Conservation (phyloP, 2,329 filamentous ascomycete species). For the Microcyclospora tardicrescens region DNA sequence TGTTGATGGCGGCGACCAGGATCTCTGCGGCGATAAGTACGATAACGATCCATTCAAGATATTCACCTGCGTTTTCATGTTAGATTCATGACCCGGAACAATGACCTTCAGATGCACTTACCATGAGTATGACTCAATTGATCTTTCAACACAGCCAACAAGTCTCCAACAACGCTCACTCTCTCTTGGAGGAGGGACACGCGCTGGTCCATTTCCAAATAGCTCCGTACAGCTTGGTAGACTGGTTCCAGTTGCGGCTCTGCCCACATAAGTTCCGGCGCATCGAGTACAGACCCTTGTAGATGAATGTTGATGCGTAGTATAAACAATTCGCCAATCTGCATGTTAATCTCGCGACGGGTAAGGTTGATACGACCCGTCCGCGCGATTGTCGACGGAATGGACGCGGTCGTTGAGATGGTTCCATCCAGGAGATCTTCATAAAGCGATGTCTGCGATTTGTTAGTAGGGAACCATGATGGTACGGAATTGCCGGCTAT, state of each 20-base stretch:
- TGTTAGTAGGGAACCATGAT: no score
- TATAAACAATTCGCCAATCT: constrained; percentile 97
- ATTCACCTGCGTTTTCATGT: constrained; percentile 24
- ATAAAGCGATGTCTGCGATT: constrained; percentile 70
- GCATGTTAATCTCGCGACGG: constrained; percentile 92
- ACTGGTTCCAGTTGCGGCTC: constrained; percentile 94
- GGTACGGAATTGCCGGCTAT: no score
- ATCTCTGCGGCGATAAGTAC: constrained; percentile 93
- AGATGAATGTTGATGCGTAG: constrained; percentile 95
- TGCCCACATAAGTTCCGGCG: constrained; percentile 95
- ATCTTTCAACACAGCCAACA: constrained; percentile 87
- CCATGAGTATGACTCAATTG: constrained; percentile 88
- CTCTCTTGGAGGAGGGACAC: constrained; percentile 81
- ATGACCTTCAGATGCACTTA: constrained; percentile 39
- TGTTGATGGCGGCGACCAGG: constrained; percentile 72
- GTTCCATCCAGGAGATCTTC: constrained; percentile 91
- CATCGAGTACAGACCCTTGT: constrained; percentile 91
- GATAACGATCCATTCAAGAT: constrained; percentile 57
- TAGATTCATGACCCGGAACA: neutral
- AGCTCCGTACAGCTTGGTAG: constrained; percentile 87
- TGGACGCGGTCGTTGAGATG: constrained; percentile 83
- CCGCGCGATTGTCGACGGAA: constrained; percentile 81
- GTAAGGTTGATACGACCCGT: constrained; percentile 86
- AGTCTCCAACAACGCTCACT: constrained; percentile 82
- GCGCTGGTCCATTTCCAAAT: constrained; percentile 95